phyloP scores from a whole-genome alignment of 352 stramenopile species.

The Globisporangium recalcitrans region DNA sequence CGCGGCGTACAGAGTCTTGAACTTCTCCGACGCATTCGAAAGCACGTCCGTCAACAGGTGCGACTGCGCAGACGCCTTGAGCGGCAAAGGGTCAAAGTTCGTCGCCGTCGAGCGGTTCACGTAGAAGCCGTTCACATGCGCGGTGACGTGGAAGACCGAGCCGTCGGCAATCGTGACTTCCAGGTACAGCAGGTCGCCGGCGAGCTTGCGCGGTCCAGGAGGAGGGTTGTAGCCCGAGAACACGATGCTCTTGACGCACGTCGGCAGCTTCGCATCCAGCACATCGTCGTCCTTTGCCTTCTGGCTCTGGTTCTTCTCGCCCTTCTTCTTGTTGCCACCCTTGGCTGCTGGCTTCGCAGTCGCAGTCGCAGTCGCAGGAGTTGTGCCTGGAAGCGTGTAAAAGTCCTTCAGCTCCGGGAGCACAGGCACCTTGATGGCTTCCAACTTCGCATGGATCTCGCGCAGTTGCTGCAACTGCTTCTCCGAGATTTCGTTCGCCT shows the following conservation, averaged over 20 bases:
- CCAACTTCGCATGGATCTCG: slow-evolving; percentile 81
- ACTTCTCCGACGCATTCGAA: slow-evolving; percentile 54
- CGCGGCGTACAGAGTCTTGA: slow-evolving; percentile 62
- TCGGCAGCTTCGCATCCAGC: slow-evolving; percentile 57
- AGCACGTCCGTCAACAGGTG: slow-evolving; percentile 86
- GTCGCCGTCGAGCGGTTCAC: slow-evolving; percentile 83
- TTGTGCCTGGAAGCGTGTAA: slow-evolving; percentile 45
- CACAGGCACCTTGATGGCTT: slow-evolving; percentile 69
- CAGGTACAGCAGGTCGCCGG: slow-evolving; percentile 93
- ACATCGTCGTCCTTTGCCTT: slow-evolving; percentile 34
- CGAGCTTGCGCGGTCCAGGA: slow-evolving; percentile 86
- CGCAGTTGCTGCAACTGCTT: slow-evolving; percentile 76
- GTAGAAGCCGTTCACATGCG: slow-evolving; percentile 91
- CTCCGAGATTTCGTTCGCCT: slow-evolving; percentile 68
- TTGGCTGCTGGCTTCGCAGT: slow-evolving; percentile 25
- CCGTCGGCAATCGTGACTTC: slow-evolving; percentile 80
- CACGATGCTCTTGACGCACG: slow-evolving; percentile 87
- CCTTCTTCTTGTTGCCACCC: slow-evolving; percentile 23
- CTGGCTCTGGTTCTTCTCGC: slow-evolving; percentile 25
- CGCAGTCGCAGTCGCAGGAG: slow-evolving; percentile 7
- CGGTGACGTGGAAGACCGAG: slow-evolving; percentile 81
- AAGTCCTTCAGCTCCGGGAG: slow-evolving; percentile 57
- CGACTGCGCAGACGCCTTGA: slow-evolving; percentile 30
- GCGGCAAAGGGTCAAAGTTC: slow-evolving; percentile 82
- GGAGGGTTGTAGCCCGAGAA: slow-evolving; percentile 94